Conservation (phyloP, 768 basidiomycete genomes). For the Russula vinacea region DNA sequence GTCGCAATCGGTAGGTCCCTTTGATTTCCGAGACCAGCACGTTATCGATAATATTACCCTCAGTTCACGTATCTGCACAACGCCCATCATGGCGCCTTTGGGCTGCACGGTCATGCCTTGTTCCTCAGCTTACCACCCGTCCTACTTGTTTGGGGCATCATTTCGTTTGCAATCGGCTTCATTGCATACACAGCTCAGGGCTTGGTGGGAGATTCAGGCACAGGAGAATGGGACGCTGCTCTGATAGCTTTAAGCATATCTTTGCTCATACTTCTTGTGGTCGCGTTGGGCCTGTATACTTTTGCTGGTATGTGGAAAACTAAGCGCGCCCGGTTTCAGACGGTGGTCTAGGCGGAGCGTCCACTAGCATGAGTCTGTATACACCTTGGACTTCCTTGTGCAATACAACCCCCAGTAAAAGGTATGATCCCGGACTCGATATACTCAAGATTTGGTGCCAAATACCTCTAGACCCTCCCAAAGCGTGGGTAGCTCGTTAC, state of each 20-base stretch:
- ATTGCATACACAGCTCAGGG: conserved; percentile 46
- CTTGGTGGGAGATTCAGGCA: conserved; percentile 29
- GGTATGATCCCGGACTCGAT: neutral
- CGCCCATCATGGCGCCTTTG: conserved; percentile 44
- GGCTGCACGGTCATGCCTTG: conserved; percentile 49
- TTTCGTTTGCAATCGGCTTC: conserved; percentile 47
- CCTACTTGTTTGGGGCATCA: conserved; percentile 54
- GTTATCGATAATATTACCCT: neutral
- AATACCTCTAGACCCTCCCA: conserved; percentile 84
- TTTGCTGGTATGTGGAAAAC: conserved; percentile 51
- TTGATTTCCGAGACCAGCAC: neutral
- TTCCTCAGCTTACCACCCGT: conserved; percentile 52
- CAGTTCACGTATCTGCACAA: conserved; percentile 57
- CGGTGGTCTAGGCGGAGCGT: neutral
- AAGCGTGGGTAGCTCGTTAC: conserved; percentile 82
- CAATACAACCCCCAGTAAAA: neutral
- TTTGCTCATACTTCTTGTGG: conserved; percentile 40
- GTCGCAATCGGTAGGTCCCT: conserved; percentile 41
- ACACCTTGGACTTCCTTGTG: neutral
- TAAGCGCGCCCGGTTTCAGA: conserved; percentile 10
- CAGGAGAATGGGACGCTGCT: conserved; percentile 36
- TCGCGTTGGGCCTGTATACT: conserved; percentile 45
- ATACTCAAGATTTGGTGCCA: conserved; percentile 42
- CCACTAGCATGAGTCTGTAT: conserved; percentile 5
- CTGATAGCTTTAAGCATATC: conserved; percentile 45